A percentile compares a stretch with the other conserved stretches of the same genome.
phyloP scores from a whole-genome alignment of 2,329 filamentous ascomycete species.

The Clonostachys sp. region DNA sequence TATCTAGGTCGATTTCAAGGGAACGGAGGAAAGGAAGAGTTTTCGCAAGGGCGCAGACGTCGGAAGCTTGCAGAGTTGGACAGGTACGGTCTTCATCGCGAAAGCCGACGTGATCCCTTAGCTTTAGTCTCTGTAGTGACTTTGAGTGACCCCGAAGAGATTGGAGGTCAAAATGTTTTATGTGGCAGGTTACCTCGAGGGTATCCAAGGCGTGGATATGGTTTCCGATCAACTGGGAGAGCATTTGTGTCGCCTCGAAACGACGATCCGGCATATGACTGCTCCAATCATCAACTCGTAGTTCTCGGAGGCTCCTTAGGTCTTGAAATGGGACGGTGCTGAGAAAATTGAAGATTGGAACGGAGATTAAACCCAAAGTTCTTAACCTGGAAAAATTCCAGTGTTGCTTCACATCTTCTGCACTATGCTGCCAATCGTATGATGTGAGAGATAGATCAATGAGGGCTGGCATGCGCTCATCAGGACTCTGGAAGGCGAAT shows the following conservation, averaged over 20 bases:
- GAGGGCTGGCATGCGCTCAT: conserved; percentile 37
- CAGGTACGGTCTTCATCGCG: conserved; percentile 32
- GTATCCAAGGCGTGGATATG: conserved; percentile 27
- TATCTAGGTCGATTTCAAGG: conserved; percentile 37
- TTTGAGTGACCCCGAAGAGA: conserved; percentile 28
- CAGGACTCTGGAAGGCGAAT: conserved; percentile 27
- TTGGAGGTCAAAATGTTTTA: conserved; percentile 29
- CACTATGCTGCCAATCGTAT: conserved; percentile 43
- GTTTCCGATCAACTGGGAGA: conserved; percentile 30
- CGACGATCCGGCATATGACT: conserved; percentile 29
- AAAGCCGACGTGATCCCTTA: conserved; percentile 42
- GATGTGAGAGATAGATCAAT: conserved; percentile 33
- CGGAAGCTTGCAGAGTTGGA: conserved; percentile 29
- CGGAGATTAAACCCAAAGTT: conserved; percentile 32
- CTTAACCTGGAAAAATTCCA: conserved; percentile 41
- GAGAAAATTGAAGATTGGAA: conserved; percentile 39
- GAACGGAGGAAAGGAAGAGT: conserved; percentile 24
- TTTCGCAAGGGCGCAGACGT: conserved; percentile 24
- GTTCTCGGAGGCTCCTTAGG: conserved; percentile 25
- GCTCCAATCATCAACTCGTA: conserved; percentile 40
- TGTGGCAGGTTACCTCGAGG: conserved; percentile 36
- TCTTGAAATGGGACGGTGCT: conserved; percentile 28
- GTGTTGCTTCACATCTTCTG: conserved; percentile 27
- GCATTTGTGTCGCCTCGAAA: conserved; percentile 28
- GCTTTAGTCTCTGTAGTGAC: conserved; percentile 28